phyloP scores from a whole-genome alignment of 1,284 basidiomycete species.

The Rhodotorula sp. region DNA sequence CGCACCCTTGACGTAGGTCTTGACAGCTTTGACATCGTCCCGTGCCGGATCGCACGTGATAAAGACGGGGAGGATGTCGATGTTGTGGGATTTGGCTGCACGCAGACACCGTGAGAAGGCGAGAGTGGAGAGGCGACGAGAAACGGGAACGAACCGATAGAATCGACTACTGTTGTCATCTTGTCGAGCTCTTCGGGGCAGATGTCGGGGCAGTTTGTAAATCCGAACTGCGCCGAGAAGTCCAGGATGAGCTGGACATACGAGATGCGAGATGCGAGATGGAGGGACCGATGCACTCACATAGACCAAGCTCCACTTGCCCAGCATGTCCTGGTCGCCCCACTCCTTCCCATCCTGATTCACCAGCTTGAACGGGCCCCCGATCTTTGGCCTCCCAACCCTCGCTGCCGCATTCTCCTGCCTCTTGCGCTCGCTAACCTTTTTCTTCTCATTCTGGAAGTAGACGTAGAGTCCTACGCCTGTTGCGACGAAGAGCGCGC shows the following conservation, averaged over 20 bases:
- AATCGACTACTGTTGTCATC: constrained; percentile 77
- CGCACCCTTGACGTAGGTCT: constrained; percentile 56
- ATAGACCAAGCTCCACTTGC: constrained; percentile 82
- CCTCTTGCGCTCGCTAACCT: constrained; percentile 66
- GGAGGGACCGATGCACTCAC: constrained; percentile 32
- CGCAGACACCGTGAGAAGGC: background rate
- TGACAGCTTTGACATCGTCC: constrained; percentile 65
- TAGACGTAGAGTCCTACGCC: constrained; percentile 82
- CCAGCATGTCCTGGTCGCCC: constrained; percentile 78
- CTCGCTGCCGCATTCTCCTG: constrained; percentile 49
- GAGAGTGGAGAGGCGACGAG: background rate
- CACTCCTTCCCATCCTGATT: constrained; percentile 69
- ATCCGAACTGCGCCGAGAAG: constrained; percentile 64
- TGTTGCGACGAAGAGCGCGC: constrained; percentile 74
- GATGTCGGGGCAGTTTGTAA: constrained; percentile 97
- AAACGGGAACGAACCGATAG: constrained; percentile 61
- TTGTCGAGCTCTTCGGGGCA: constrained; percentile 98
- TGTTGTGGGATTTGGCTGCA: constrained; percentile 60
- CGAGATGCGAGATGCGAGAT: background rate
- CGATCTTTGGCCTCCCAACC: constrained; percentile 70
- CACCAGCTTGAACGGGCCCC: constrained; percentile 80
- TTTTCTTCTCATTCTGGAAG: constrained; percentile 82
- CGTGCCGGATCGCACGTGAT: constrained; percentile 94
- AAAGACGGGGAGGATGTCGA: constrained; percentile 77
- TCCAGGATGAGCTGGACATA: background rate